Evolutionary conservation across 75 land plant species (phyloP).

Genomic region (Cunninghamia lanceolata): DNA sequence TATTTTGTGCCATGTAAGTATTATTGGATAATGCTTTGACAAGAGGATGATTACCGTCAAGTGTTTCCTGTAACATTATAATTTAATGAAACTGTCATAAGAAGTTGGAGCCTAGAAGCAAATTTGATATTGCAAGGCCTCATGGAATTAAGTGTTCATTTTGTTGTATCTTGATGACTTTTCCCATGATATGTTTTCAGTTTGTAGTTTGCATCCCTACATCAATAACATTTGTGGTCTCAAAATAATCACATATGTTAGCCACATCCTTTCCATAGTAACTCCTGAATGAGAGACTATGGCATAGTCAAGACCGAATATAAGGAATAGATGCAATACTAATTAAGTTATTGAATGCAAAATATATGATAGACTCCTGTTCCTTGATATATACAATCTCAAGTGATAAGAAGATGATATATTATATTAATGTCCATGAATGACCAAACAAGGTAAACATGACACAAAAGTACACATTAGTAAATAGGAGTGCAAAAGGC

Average conservation of each 20-base stretch:
- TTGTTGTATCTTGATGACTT: not conserved
- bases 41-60: not conserved
- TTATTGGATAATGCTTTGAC: not conserved
- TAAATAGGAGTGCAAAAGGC: not conserved
- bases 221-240: not conserved
- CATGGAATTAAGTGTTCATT: not conserved
- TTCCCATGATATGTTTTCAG: not conserved
- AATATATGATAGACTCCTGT: not conserved
- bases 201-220: not conserved
- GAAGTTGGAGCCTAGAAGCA: not conserved
- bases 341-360: not conserved
- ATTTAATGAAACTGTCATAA: not conserved
- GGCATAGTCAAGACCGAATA: too few relatives aligned
- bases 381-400: too few relatives aligned
- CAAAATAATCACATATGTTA: not conserved
- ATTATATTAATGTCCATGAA: not conserved
- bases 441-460: not conserved
- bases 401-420: not conserved
- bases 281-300: too few relatives aligned
- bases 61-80: too few relatives aligned
- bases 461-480: not conserved
- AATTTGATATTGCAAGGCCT: not conserved
- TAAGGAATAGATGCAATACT: too few relatives aligned
- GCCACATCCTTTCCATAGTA: not conserved
- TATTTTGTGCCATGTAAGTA: not conserved